Evolutionary conservation across 2,329 filamentous ascomycete genomes (phyloP), one percentile per base, ranked within the genome.

Genomic region (Cercospora brassicicola): DNA sequence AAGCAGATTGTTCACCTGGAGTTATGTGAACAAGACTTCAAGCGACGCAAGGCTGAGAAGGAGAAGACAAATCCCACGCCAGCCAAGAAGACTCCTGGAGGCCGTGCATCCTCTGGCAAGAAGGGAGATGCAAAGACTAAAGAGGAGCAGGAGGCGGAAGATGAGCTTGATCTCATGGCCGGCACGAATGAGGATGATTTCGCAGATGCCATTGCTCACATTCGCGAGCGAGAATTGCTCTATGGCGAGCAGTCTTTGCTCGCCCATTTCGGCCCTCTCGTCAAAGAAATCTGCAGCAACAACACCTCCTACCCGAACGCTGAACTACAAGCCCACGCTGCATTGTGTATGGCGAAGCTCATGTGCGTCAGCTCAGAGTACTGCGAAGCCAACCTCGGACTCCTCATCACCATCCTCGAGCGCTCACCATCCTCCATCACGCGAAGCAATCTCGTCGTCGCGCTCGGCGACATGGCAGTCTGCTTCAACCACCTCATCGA

Each of bases 401-500:
- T 99, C 2, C 89, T 99, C 68, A 97, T 99, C 80, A 98, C 94
- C 15, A 98, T 99, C 75, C 94, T 99, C 84, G 95, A 99, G 82
- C 90, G 93, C 31, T 97, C 93, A 1, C 88, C 92, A 33, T 93
- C 97, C 75, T 91, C 96, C 1, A 96, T 94, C 18, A 94, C 96
- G 45, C 90, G 95, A 62, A 96, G 92, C 75, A 99, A 99, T 77
- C 92, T 96, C 9, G 96, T 99, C 18, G 96, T 99, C 74, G 94
- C 95, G 0, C 88, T 99, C 0, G 95, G 95, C 45, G 95, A 99
- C 78, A 99, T 99, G 95, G 96, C 96, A 0, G 95, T 99, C 23
- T 97, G 94, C 86, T 99, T 99, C 86, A 99, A 99, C 78, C 95
- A 99, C 77, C 87, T 99, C 60, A 97, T 99, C 74, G 96, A 99